A percentile compares a stretch with the other conserved stretches of the same genome.
Conservation (phyloP, 2,329 filamentous ascomycete genomes). For the Alternaria solani region DNA sequence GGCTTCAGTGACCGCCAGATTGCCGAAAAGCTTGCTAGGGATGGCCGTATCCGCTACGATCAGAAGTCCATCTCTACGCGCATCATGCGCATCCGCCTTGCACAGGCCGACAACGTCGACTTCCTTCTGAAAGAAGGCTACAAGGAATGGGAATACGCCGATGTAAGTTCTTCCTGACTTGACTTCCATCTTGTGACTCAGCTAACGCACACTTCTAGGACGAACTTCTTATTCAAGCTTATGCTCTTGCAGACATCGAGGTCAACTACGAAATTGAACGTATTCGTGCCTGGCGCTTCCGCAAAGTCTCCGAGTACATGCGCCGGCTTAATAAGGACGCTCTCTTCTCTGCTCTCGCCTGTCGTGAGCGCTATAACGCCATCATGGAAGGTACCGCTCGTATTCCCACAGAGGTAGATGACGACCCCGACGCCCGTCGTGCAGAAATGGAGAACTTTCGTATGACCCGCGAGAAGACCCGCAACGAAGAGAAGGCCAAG, state of each 20-base stretch:
- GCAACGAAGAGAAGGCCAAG: constrained; percentile 30
- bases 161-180: constrained; percentile 48
- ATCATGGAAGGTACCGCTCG: constrained; percentile 55
- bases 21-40: constrained; percentile 51
- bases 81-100: constrained; percentile 56
- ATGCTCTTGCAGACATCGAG: constrained; percentile 54
- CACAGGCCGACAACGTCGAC: constrained; percentile 55
- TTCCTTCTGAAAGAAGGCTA: constrained; percentile 56
- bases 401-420: constrained; percentile 55
- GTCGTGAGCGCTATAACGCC: constrained; percentile 53
- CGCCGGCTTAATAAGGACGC: constrained; percentile 49
- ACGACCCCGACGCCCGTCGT: constrained; percentile 50
- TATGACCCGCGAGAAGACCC: constrained; percentile 26
- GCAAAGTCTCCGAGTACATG: constrained; percentile 54
- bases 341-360: constrained; percentile 58
- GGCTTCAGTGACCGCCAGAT: constrained; percentile 57
- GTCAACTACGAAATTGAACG: constrained; percentile 52
- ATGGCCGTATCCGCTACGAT: constrained; percentile 56
- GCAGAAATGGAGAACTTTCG: constrained; percentile 38
- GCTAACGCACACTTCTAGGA: constrained; percentile 48
- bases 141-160: constrained; percentile 59
- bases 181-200: not conserved
- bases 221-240: constrained; percentile 52
- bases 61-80: constrained; percentile 59
- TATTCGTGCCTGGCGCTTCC: constrained; percentile 56